Base-by-base conservation (phyloP, 164 flowering plant species). In the Chimonanthus salicifolius region DNA sequence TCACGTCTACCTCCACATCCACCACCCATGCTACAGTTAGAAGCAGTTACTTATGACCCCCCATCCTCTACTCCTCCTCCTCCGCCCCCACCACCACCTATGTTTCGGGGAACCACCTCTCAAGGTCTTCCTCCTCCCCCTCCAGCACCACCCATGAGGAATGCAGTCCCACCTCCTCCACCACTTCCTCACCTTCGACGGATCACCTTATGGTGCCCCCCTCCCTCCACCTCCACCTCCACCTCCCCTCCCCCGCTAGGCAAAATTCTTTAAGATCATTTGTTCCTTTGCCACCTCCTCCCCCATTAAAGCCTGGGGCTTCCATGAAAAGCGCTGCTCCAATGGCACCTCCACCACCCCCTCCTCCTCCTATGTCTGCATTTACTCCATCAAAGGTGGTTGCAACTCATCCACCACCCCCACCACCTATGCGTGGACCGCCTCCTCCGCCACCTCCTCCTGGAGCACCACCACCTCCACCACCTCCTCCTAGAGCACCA, bases 211-310 rank as follows among this genome's bases (percentile, higher is more conserved):
- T 4, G 45, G 49, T 62, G 74, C 79, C n/a, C 75, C 6, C 74
- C 74, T 11, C 66, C 72, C 72, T 8, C 79, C 81, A 1, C 80
- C 78, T 9, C 74, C 79, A 7, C 72, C 72, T 50, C 71, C 21
- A 7, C 62, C 62, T 4, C 50, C 73, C n/a, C 73, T 77, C 16
- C 69, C 78, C n/a, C n/a, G n/a, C n/a, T 46, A 16, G 51, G 46
- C 70, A 75, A 70, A 64, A 47, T 72, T 6, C 62, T 65, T 9
- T 71, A 11, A 72, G 58, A 50, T 21, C 69, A 46, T 45, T 50
- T 47, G 76, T 75, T 13, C 81, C 83, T 3, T 82, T 83, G 3
- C 80, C 86, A 10, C 85, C 88, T 7, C 84, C 83, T 21, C 80
- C 81, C 43, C 77, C 72, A 6, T 63, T 68, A 11, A 65, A 18